These are phyloP conservation scores for Bothriochloa decipiens DNA, from an alignment of 176 grass and related monocot genomes.

Conservation along the genomic window DNA sequence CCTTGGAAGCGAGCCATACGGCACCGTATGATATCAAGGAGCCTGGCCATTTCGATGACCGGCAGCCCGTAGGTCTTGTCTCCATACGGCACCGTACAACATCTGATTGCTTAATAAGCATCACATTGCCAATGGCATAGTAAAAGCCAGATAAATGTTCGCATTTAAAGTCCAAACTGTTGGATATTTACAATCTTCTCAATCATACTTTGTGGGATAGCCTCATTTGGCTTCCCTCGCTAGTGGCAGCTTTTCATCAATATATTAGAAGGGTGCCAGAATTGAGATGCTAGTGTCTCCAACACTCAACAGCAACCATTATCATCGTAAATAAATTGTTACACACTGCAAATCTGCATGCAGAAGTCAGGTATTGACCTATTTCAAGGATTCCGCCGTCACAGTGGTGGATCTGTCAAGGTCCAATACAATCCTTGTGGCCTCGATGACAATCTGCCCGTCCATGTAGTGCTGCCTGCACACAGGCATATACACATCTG, in stretches of 20 bases:
- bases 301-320: background rate
- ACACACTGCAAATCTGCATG: background rate
- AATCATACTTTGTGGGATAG: background rate
- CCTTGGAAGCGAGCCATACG: too few relatives aligned
- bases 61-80: too few relatives aligned
- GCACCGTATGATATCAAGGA: too few relatives aligned
- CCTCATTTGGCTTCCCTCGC: background rate
- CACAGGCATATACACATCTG: slow-evolving; percentile 92
- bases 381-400: slow-evolving; percentile 40
- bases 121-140: background rate
- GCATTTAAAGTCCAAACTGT: slow-evolving; percentile 3
- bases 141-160: background rate
- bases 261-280: background rate
- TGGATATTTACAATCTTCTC: slow-evolving; percentile 38
- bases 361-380: slow-evolving; percentile 11
- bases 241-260: background rate
- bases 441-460: slow-evolving; percentile 67
- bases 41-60: too few relatives aligned
- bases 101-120: background rate
- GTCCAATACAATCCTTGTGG: slow-evolving; percentile 75
- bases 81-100: too few relatives aligned
- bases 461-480: slow-evolving; percentile 88
- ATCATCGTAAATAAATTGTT: background rate
- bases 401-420: slow-evolving; percentile 51
- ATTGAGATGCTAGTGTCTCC: background rate